Evolutionary conservation across 176 grass and related monocot species (phyloP).

Genomic region (Aechmea fasciata): DNA sequence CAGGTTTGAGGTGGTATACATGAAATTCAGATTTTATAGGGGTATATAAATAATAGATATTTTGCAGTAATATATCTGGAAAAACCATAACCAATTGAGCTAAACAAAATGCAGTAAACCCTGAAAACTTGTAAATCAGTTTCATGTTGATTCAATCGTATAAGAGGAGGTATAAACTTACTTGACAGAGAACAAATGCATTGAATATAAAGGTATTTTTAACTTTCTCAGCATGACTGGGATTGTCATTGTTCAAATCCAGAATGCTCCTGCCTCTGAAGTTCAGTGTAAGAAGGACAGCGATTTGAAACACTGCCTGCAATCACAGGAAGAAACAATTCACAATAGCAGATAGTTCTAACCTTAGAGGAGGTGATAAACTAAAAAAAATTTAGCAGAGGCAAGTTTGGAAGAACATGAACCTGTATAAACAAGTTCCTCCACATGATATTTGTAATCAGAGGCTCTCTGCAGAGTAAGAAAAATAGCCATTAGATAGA

Average conservation of each 20-base stretch:
- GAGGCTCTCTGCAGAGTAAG: constrained; percentile 57
- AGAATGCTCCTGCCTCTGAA: constrained; percentile 65
- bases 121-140: not conserved
- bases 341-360: not conserved
- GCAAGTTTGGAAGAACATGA: not conserved
- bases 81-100: too few relatives aligned
- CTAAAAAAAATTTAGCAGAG: not conserved
- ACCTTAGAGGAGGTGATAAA: not conserved
- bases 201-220: constrained; percentile 99
- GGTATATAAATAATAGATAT: not conserved
- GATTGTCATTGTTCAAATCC: constrained; percentile 46
- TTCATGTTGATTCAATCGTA: not conserved
- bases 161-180: constrained; percentile 25
- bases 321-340: constrained; percentile 5
- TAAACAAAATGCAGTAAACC: not conserved
- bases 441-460: constrained; percentile 99
- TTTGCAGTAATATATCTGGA: not conserved
- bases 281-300: constrained; percentile 65
- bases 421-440: constrained; percentile 92
- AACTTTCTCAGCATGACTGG: constrained; percentile 56
- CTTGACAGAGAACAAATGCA: constrained; percentile 91
- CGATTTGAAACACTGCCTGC: constrained; percentile 80
- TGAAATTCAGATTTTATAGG: too few relatives aligned
- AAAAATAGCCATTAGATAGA: not conserved
- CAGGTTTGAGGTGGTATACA: too few relatives aligned